phyloP scores from a whole-genome alignment of 345 rosid species.

The Trapa bicornis region DNA sequence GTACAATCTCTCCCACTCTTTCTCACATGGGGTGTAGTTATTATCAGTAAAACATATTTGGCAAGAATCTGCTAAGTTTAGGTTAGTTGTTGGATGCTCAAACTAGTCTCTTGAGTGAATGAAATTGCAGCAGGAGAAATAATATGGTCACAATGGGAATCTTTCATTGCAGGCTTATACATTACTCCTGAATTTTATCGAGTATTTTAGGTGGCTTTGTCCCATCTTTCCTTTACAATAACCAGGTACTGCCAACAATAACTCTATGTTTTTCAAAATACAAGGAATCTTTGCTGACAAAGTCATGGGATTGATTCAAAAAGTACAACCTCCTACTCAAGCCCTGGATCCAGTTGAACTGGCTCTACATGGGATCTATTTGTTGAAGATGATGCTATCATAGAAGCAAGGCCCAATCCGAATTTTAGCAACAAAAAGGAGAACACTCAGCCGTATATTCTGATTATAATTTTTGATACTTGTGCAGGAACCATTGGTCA shows the following conservation, averaged over 20 bases:
- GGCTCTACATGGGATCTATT: background rate
- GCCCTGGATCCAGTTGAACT: background rate
- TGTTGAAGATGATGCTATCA: slow-evolving; percentile 1
- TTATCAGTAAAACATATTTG: background rate
- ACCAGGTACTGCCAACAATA: slow-evolving; percentile 41
- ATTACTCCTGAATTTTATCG: slow-evolving; percentile 60
- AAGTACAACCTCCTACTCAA: background rate
- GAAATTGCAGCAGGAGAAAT: background rate
- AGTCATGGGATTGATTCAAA: background rate
- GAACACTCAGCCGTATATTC: background rate
- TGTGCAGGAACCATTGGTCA: slow-evolving; percentile 55
- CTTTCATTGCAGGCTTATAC: slow-evolving; percentile 62
- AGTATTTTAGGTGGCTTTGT: slow-evolving; percentile 43
- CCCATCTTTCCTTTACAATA: slow-evolving; percentile 62
- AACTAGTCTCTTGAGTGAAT: background rate
- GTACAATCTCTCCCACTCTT: slow-evolving; percentile 27
- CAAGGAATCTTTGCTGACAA: background rate
- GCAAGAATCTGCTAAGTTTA: background rate
- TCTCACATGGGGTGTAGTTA: no score
- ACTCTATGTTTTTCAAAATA: background rate
- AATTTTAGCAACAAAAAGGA: background rate
- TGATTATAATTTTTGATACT: background rate
- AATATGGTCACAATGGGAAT: slow-evolving; percentile 3
- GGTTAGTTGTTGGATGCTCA: no score
- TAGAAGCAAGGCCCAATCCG: background rate